These are phyloP conservation scores for Aphanomyces euteiches DNA, from an alignment of 352 stramenopile species.

Conservation along the genomic window DNA sequence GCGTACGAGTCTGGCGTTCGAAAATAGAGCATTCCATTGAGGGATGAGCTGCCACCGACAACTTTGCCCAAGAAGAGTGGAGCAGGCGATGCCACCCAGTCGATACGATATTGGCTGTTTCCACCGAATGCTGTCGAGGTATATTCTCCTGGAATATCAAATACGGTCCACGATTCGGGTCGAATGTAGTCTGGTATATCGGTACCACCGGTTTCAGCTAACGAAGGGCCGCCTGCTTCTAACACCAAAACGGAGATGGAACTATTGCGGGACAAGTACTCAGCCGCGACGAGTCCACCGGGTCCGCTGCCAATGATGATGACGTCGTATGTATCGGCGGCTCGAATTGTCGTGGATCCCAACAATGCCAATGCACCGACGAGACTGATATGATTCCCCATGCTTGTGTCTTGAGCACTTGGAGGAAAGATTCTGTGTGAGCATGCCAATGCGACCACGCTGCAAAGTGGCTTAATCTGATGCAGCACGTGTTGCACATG, in stretches of 20 bases:
- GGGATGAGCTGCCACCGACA: conserved; percentile 75
- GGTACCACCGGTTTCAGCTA: conserved; percentile 44
- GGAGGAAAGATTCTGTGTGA: no score
- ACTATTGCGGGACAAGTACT: conserved; percentile 45
- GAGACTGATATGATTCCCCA: background rate
- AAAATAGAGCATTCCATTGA: conserved; percentile 85
- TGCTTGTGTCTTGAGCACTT: background rate
- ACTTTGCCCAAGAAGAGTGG: conserved; percentile 69
- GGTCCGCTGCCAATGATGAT: conserved; percentile 56
- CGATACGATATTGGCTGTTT: conserved; percentile 40
- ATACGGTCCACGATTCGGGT: conserved; percentile 41
- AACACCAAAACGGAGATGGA: conserved; percentile 22
- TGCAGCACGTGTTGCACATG: no score
- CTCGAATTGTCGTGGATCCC: no score
- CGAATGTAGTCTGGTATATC: conserved; percentile 46
- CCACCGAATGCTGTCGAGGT: conserved; percentile 44
- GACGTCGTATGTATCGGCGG: conserved; percentile 41
- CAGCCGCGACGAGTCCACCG: conserved; percentile 53
- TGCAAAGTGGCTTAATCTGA: no score
- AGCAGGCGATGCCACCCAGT: conserved; percentile 43
- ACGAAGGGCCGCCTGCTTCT: conserved; percentile 11
- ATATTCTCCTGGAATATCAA: conserved; percentile 69
- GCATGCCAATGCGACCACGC: no score
- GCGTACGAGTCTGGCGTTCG: conserved; percentile 53
- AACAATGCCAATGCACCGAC: no score